Base-by-base conservation (phyloP, 1,284 basidiomycete genomes). In the Apiotrichum gracile region DNA sequence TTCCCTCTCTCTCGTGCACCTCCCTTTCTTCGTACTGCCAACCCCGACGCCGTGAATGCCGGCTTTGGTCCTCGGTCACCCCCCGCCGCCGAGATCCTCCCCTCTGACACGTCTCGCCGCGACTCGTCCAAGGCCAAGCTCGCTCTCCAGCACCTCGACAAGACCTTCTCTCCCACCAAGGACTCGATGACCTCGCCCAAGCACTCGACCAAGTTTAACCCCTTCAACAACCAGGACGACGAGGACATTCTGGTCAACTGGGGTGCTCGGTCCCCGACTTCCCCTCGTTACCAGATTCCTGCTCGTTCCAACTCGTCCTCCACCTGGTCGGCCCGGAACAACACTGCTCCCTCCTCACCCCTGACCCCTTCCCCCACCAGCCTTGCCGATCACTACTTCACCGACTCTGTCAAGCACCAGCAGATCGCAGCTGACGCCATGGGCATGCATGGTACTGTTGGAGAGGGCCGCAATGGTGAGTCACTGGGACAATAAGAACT, bases 391-490 rank as follows among this genome's bases (percentile, higher is more conserved):
- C 12, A 31, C 22, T 5, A 21, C 33, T 7, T 22, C n/a, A 38
- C 39, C 39, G 24, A 16, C 4, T 24, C 21, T 41, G 19, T 6
- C 13, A 14, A 21, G n/a, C 37, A 21, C n/a, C 17, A 21, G n/a
- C 19, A 6, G 9, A 9, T 7, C 19, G 37, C 5, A 6, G 27
- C 31, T 21, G 9, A 22, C 22, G 55, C 51, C 22, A 37, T 59
- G n/a, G n/a, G n/a, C n/a, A n/a, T n/a, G n/a, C n/a, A n/a, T n/a
- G n/a, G n/a, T n/a, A n/a, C n/a, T n/a, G n/a, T n/a, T 16, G 58
- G 57, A 4, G 56, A 63, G 50, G 61, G 63, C 27, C 57, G 64
- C 21, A 70, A 68, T 34, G 65, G 68, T 68, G 24, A 48, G 65
- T 54, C 10, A 14, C 31, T 13, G 14, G 4, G n/a, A 25, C 29